These are phyloP conservation scores for Leccinum subgranulosum DNA, from an alignment of 768 basidiomycete species.

Conservation along the genomic window DNA sequence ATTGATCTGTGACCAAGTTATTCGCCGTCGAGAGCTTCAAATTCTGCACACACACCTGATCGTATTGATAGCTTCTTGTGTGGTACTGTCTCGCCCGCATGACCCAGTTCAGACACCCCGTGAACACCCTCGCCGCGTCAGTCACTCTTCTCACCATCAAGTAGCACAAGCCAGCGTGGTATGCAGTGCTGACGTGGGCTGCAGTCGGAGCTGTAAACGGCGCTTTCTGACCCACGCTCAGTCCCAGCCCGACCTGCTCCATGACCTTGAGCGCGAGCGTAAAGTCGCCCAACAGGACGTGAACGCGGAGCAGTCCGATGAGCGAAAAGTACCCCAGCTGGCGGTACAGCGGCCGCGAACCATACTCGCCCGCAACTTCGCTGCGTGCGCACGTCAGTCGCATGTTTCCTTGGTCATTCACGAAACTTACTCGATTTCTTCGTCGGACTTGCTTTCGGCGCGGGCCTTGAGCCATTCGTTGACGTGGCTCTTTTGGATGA, in stretches of 20 bases:
- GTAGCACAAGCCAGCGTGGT: constrained; percentile 97
- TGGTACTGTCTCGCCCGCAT: constrained; percentile 96
- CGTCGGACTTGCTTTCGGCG: constrained; percentile 72
- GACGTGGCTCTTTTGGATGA: constrained; percentile 96
- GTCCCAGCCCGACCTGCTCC: constrained; percentile 89
- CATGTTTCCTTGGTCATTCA: neutral
- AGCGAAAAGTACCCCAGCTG: constrained; percentile 97
- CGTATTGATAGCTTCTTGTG: constrained; percentile 94
- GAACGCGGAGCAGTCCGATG: constrained; percentile 92
- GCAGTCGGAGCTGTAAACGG: constrained; percentile 94
- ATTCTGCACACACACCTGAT: constrained; percentile 57
- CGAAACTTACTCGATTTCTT: constrained; percentile 74
- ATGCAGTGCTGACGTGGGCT: constrained; percentile 93
- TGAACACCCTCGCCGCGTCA: constrained; percentile 93
- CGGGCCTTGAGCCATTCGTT: constrained; percentile 89
- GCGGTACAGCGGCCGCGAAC: constrained; percentile 83
- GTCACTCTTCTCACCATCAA: constrained; percentile 92
- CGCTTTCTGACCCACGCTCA: constrained; percentile 89
- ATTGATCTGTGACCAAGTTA: constrained; percentile 61
- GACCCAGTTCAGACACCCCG: constrained; percentile 91
- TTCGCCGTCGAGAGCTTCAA: neutral
- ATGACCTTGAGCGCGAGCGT: constrained; percentile 92
- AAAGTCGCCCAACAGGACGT: constrained; percentile 93
- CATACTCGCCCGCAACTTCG: constrained; percentile 89
- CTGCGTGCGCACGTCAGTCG: constrained; percentile 36